Conservation (phyloP, 176 grass and related monocot genomes). For the Poa annua region DNA sequence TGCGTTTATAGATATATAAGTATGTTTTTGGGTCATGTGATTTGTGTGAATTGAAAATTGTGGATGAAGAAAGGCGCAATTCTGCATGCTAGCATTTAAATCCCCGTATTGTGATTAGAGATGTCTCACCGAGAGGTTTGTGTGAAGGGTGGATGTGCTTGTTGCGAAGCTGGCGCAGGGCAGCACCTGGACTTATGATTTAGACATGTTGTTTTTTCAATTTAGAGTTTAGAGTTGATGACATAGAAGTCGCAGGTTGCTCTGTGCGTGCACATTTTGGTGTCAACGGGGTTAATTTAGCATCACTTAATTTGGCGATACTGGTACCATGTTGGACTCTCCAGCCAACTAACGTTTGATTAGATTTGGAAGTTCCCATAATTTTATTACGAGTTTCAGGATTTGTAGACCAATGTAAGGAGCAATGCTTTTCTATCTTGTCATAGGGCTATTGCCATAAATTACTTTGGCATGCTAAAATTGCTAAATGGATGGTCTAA, state of each 20-base stretch:
- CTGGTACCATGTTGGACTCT: neutral
- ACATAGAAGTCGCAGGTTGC: slow-evolving; percentile 3
- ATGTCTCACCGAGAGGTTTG: neutral
- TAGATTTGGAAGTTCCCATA: neutral
- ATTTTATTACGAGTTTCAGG: slow-evolving; percentile 18
- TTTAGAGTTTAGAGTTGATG: slow-evolving; percentile 11
- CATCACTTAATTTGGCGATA: slow-evolving; percentile 4
- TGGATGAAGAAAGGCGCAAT: neutral
- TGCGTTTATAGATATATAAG: neutral
- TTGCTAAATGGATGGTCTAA: neutral
- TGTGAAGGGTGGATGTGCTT: no score
- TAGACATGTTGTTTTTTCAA: slow-evolving; percentile 25
- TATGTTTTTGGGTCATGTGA: neutral
- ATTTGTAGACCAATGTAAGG: neutral
- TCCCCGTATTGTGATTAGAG: neutral
- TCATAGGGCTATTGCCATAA: neutral
- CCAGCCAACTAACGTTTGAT: neutral
- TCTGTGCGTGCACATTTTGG: neutral
- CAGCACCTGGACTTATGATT: neutral
- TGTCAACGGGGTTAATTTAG: slow-evolving; percentile 13
- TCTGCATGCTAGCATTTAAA: slow-evolving; percentile 1
- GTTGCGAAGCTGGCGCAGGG: no score
- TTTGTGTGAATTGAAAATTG: neutral
- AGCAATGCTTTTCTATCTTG: slow-evolving; percentile 7
- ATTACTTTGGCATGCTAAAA: slow-evolving; percentile 30